Conservation (phyloP, 306 rosid species). For the Fagus sylvatica region DNA sequence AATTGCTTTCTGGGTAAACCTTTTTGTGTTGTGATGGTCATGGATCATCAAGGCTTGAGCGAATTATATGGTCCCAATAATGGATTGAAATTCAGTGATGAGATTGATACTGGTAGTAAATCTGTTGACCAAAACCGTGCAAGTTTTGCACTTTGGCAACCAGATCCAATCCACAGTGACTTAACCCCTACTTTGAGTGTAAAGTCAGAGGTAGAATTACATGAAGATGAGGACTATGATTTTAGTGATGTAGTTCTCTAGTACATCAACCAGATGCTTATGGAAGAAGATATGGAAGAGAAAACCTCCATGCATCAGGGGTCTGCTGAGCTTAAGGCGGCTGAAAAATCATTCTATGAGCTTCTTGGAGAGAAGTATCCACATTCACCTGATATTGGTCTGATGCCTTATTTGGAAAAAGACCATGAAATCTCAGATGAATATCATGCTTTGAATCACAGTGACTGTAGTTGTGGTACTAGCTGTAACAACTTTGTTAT, state of each 20-base stretch:
- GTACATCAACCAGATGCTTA: conserved; percentile 37
- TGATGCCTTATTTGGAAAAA: conserved; percentile 13
- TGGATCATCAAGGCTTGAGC: conserved; percentile 22
- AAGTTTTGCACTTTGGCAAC: conserved; percentile 11
- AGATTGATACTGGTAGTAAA: neutral
- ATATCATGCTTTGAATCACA: neutral
- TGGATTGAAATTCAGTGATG: conserved; percentile 16
- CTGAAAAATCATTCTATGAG: conserved; percentile 35
- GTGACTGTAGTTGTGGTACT: neutral
- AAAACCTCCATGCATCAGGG: conserved; percentile 37
- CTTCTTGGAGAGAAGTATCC: conserved; percentile 23
- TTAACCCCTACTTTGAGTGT: neutral
- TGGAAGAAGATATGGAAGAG: conserved; percentile 46
- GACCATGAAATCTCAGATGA: conserved; percentile 15
- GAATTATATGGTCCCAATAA: conserved; percentile 14
- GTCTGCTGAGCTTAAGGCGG: conserved; percentile 19
- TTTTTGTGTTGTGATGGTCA: conserved; percentile 17
- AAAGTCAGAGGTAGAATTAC: conserved; percentile 12
- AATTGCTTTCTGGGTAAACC: neutral
- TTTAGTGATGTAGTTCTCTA: conserved; percentile 39
- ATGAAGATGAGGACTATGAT: conserved; percentile 33
- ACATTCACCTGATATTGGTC: neutral
- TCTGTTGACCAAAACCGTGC: conserved; percentile 19
- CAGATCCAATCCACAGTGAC: neutral
- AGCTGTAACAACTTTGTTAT: conserved; percentile 1